phyloP scores from a whole-genome alignment of 208 protist species.

The Porcisia hertigi region DNA sequence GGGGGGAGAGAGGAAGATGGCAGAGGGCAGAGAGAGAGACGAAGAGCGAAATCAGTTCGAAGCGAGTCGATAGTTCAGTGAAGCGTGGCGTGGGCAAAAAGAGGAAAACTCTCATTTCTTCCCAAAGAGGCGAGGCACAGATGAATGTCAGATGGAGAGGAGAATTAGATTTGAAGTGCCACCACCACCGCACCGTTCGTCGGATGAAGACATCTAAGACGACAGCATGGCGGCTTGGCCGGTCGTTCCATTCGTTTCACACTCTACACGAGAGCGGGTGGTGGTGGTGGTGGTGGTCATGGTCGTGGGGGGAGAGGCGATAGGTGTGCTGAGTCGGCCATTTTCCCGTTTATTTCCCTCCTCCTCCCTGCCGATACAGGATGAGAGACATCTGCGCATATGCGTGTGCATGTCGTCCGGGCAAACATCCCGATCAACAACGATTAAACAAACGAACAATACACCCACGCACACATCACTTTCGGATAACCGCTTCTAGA shows the following conservation, averaged over 20 bases:
- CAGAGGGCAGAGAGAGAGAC: too few species aligned
- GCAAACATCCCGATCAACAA: neutral
- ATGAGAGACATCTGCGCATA: neutral
- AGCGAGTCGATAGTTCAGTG: neutral
- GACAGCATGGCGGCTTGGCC: neutral
- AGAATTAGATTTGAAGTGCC: too few species aligned
- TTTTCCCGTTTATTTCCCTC: neutral
- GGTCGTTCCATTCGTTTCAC: neutral
- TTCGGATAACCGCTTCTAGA: neutral
- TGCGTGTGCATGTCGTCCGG: neutral
- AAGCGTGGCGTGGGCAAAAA: neutral
- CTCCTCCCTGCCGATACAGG: too few species aligned
- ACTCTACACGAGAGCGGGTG: too few species aligned
- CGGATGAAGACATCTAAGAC: neutral
- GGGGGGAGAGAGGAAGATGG: too few species aligned
- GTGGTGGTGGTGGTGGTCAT: too few species aligned
- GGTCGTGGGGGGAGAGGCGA: neutral
- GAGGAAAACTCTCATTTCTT: too few species aligned
- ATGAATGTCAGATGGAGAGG: neutral
- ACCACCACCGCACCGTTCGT: neutral
- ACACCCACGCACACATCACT: too few species aligned
- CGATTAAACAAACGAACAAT: neutral
- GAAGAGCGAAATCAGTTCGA: too few species aligned
- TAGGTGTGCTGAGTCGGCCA: neutral
- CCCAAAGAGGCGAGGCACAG: neutral